Evolutionary conservation across 768 basidiomycete species (phyloP), one percentile per base, ranked within the genome.

Genomic region (Filobasidium wieringae): DNA sequence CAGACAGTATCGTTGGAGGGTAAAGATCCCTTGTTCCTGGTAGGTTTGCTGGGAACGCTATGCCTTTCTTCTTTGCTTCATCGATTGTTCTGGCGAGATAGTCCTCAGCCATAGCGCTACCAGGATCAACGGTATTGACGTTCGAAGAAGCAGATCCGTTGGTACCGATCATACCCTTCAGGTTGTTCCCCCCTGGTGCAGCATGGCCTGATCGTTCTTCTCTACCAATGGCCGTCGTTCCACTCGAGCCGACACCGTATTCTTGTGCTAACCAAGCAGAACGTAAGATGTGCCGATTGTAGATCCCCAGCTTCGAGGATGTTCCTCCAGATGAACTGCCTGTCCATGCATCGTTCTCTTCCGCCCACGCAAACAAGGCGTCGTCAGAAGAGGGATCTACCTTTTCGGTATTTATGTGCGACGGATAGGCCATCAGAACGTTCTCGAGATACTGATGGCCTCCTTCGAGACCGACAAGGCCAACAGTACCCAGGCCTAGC

Each of bases 261-360:
- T 67, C 60, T 50, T 70, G 66, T 53, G 66, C 66, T 14, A 69
- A 65, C 70, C 70, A 72, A 30, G 70, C 70, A 6, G 65, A 68
- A 47, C 70, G 53, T 17, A 72, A 50, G 5, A 67, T 66, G 61
- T 68, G 67, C 15, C 70, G 58, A 8, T 63, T 67, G 57, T 67
- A 68, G 51, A 65, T 65, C 15, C 70, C 68, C 4, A 72, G 58
- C 45, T 58, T 15, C 4, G 68, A 59, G 40, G 69, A 66, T 26
- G 70, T 72, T 1, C 70, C 70, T 17, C 68, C 68, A 15, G 54
- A 54, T 6, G 49, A 53, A 7, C 68, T 64, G 8, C 68, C 68
- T 22, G 70, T 72, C 70, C 70, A 72, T 0, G 63, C 60, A 33
- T 62, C 60, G 40, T 67, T 67, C 53, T 70, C 68, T 17, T 58